Base-by-base conservation (phyloP, 2,329 filamentous ascomycete species). In the Penicillium sp. region DNA sequence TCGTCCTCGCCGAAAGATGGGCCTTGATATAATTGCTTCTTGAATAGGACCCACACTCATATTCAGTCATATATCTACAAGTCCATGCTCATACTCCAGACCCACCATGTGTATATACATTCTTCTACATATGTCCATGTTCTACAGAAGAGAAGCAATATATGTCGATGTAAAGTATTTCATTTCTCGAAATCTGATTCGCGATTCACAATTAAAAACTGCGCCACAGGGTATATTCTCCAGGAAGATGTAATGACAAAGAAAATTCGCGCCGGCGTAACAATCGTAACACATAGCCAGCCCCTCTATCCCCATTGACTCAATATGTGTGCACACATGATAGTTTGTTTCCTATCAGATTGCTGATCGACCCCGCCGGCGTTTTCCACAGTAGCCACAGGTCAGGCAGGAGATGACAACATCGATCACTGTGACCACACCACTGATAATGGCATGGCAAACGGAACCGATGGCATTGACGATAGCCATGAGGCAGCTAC, bases 351-450 rank as follows among this genome's bases (percentile, higher is more conserved):
- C 43, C 16, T 31, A 31, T 61, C 50, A 65, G 20, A 66, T 50
- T n/a, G 64, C 61, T 35, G 68, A 62, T 51, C 65, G 64, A 29
- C 65, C 56, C 16, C 66, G 62, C 56, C 67, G 63, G n/a, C 74
- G 65, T 13, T 68, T 61, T 40, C 69, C 68, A 52, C 66, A 70
- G 39, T 69, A 72, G 26, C 75, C 75, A 66, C 79, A 81, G 31
- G 78, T 81, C 46, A 90, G 73, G 78, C 83, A 89, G 61, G 79
- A 79, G 73, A 90, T 83, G 72, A 90, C 79, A 73, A 88, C 85
- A 71, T 82, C 81, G 73, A 85, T 80, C 74, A 89, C 79, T 56
- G 80, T 74, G 60, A 89, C 85, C 66, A 90, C 74, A 67, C 84
- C 88, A 72, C 80, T 81, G 73, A 90, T 82, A 69, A 90, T 87